Evolutionary conservation across 805 yeast genomes (phyloP), one percentile per base, ranked within the genome.

Genomic region (Schizosaccharomyces japonicus): DNA sequence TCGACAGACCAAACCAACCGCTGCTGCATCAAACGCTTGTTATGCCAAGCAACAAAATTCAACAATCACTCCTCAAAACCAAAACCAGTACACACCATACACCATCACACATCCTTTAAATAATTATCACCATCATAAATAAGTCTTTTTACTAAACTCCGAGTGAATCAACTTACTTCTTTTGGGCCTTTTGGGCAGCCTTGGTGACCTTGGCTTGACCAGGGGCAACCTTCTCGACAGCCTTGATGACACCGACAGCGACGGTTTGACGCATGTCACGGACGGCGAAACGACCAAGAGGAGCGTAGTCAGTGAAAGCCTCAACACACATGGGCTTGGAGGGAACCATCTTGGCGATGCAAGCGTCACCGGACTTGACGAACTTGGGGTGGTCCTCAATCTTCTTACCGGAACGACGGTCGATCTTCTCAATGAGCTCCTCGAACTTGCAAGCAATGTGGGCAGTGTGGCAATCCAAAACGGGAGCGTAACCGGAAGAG

Each of bases 181-280:
- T 30, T 30, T 30, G 10, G 32, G 82, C 82, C 77, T 77, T 77
- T 58, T 68, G 69, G 68, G 94, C 94, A 68, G 94, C 82, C 83
- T 82, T 82, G 84, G 94, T 81, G 63, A 81, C 90, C 84, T 82
- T 81, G 71, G 83, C 85, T 63, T 83, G 81, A 64, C 69, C 71
- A 63, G 81, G 80, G 69, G 70, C 71, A 58, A 80, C 64, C 80
- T 83, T 83, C 64, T 73, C 92, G 61, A 83, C 94, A 56, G 83
- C 69, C 78, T 87, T 87, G 80, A 87, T 80, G 66, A 85, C 94
- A 81, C 95, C 95, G 67, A 85, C 95, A 67, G 95, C 95, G 63
- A 85, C 95, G 62, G 95, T 85, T 74, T 84, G 95, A 80, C 95
- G 81, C 95, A 84, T 84, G 73, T 84, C 95, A 80, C 95, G 85